Evolutionary conservation across 2,329 filamentous ascomycete genomes (phyloP), one percentile per base, ranked within the genome.

Genomic region (Trichoderma afroharzianum): DNA sequence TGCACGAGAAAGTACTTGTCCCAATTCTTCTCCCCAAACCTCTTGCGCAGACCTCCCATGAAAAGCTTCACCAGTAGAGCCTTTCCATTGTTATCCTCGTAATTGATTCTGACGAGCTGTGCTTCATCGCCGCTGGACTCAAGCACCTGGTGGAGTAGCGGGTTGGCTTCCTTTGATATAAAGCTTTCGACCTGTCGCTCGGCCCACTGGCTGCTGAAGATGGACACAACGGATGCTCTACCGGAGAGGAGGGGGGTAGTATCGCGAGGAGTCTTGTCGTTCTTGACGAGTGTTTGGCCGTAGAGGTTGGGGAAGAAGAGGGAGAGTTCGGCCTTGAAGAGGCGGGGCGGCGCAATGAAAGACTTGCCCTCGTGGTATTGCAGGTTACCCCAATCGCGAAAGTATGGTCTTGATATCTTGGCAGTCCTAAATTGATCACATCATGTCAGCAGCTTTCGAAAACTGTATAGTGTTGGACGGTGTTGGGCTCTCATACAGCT

Each of bases 271-370:
- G 83, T 76, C 72, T 79, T 80, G 82, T 84, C 77, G 63, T 83
- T 83, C 75, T 88, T 90, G 69, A 88, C 83, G 33, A 98, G 86
- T 2, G 94, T 98, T 76, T 88, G 85, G 59, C 96, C 96, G 79
- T 88, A 88, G 72, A 99, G 85, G 82, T 99, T 99, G 59, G 96
- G 96, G 83, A 99, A 98, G 85, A 92, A 98, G 74, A 98, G 88
- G 6, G 95, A 92, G 66, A 90, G 87, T 50, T 97, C 93, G 74
- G 87, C 87, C 78, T 91, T 92, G 86, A 98, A 98, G 63, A 95
- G 87, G n/a, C 92, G 87, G 4, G 92, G 89, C 47, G 95, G 95
- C 24, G 94, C 91, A 66, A 95, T 85, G 83, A 98, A 99, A 28
- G 94, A 94, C 82, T 99, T 99, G 78, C 96, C 96, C 77, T 94